Conservation (phyloP, 768 basidiomycete species). For the Clathrus columnatus region DNA sequence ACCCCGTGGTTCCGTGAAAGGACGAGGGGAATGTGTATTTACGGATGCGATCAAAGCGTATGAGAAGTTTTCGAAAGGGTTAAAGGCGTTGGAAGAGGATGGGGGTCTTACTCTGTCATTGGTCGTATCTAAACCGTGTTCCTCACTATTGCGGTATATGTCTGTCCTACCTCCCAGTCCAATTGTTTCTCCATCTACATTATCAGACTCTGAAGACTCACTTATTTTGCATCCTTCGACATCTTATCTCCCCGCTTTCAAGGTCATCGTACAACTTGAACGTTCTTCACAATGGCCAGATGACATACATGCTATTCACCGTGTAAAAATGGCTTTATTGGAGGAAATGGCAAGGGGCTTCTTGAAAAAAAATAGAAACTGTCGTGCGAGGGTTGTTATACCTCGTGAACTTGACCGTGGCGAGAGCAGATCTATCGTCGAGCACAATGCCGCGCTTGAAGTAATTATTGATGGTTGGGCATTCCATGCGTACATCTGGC, state of each 20-base stretch:
- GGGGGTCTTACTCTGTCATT: slow-evolving; percentile 63
- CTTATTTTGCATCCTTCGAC: slow-evolving; percentile 57
- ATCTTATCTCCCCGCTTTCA: slow-evolving; percentile 59
- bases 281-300: slow-evolving; percentile 93
- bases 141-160: slow-evolving; percentile 74
- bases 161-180: slow-evolving; percentile 76
- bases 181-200: slow-evolving; percentile 42
- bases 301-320: slow-evolving; percentile 85
- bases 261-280: slow-evolving; percentile 82
- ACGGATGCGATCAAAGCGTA: slow-evolving; percentile 72
- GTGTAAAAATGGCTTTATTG: slow-evolving; percentile 88
- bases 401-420: slow-evolving; percentile 39
- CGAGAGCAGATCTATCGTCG: slow-evolving; percentile 30
- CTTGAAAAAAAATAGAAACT: slow-evolving; percentile 36
- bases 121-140: slow-evolving; percentile 56
- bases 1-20: slow-evolving; percentile 16
- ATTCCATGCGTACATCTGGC: slow-evolving; percentile 76
- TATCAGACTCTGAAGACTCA: slow-evolving; percentile 20
- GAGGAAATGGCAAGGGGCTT: slow-evolving; percentile 67
- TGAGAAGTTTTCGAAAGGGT: slow-evolving; percentile 61
- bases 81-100: slow-evolving; percentile 64
- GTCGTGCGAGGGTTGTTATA: slow-evolving; percentile 51
- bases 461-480: slow-evolving; percentile 83
- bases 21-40: slow-evolving; percentile 42
- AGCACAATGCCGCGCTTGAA: slow-evolving; percentile 68